Evolutionary conservation across 192 early-diverging fungal species (phyloP), one percentile per base, ranked within the genome.

Genomic region (Dissophora ornata): DNA sequence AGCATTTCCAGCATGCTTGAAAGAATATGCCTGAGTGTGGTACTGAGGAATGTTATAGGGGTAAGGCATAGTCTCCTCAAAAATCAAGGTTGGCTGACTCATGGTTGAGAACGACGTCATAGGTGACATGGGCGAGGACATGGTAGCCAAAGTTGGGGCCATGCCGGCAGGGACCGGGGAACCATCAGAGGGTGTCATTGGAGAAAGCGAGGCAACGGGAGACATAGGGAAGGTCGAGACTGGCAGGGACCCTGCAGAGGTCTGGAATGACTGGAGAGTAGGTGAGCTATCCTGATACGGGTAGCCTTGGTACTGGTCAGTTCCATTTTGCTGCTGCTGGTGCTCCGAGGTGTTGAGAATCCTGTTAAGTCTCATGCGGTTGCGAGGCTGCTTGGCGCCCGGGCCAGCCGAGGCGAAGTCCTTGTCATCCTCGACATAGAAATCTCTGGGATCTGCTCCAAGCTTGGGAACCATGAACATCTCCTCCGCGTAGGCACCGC

Each of bases 1-100:
- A 18, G 73, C 73, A 77, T 77, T 77, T 21, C 73, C 73, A 67
- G 73, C 64, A 67, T 77, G 73, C 73, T 77, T 77, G 59, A 67
- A 77, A 4, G 73, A 53, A 45, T 77, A 77, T 34, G 64, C 44
- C 54, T 67, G 73, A n/a, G 41, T 45, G 9, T 34, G 57, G 30
- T 77, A 77, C 50, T 56, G 57, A 44, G 59, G 8, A 16, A 52
- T 58, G 30, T 62, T 61, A 58, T 77, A 77, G 10, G 64, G 44
- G 53, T 77, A 77, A 10, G 63, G 63, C 73, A 77, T 74, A 19
- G 58, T 64, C n/a, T 61, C 49, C 34, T 77, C 73, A 45, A 77
- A 77, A 34, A 77, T 77, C 58, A 77, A 4, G 26, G 54, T 66
- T 32, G 63, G 59, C 38, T 67, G 73, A 22, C 57, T 67, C 73